Percentiles rank a stretch among this genome's conserved stretches.
phyloP scores from a whole-genome alignment of 202 grass and related monocot genomes.

The Carex sylvatica region DNA sequence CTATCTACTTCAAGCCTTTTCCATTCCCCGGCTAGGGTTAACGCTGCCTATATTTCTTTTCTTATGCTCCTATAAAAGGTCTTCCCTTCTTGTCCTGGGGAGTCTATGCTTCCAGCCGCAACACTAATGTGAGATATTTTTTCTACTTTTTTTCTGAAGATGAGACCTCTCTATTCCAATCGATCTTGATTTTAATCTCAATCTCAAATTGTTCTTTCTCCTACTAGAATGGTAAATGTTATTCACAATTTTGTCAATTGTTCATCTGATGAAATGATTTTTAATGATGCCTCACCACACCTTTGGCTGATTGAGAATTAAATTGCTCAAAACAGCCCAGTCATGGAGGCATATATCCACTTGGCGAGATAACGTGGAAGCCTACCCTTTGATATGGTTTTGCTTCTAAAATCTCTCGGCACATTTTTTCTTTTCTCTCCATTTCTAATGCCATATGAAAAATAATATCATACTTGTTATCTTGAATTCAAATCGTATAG shows the following conservation, averaged over 20 bases:
- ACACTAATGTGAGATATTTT: not conserved
- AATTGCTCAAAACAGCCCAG: slow-evolving; percentile 59
- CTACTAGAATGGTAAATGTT: not conserved
- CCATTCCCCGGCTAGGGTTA: not conserved
- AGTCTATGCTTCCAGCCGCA: not conserved
- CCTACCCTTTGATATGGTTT: slow-evolving; percentile 32
- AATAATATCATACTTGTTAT: not conserved
- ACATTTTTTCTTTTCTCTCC: slow-evolving; percentile 10
- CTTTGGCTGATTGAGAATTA: slow-evolving; percentile 85
- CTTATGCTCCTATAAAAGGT: not conserved
- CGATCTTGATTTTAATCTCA: not conserved
- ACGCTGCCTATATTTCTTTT: not conserved
- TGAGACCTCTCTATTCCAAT: not conserved
- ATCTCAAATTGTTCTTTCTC: not conserved
- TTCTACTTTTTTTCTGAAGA: too few species aligned
- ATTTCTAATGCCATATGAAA: not conserved
- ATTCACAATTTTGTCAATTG: not conserved
- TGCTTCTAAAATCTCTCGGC: slow-evolving; percentile 70
- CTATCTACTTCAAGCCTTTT: not conserved
- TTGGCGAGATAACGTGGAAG: slow-evolving; percentile 71
- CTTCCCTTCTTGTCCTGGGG: not conserved
- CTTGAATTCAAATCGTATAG: not conserved
- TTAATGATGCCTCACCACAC: slow-evolving; percentile 54
- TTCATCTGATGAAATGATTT: not conserved
- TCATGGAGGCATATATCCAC: slow-evolving; percentile 67